Base-by-base conservation (phyloP, 805 yeast species). In the Citeromyces matritensis region DNA sequence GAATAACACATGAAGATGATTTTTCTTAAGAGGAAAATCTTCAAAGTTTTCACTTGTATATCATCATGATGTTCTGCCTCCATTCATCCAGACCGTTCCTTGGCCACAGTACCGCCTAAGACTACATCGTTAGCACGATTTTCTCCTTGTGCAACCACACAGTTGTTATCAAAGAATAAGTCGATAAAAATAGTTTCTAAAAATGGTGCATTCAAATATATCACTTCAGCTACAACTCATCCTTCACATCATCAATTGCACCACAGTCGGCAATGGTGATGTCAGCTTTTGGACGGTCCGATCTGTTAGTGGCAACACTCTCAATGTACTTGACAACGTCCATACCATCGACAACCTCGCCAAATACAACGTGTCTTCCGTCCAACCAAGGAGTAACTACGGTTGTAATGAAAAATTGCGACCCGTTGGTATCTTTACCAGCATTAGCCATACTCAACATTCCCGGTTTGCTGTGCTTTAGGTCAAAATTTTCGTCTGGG, bases 341-440 rank as follows among this genome's bases (percentile, higher is more conserved):
- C 62, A 73, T 65, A 30, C 97, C 97, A 35, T 78, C 85, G 11
- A 84, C 36, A 34, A 91, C 95, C 59, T 84, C 83, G 42, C 98
- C 98, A 48, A 91, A 91, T 27, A 91, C 98, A 49, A 91, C 98
- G 57, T 91, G 98, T 44, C 63, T 73, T 41, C 93, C 91, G 49
- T 91, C 84, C 49, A 91, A 71, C 97, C 98, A 91, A 31, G 77
- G 60, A 35, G 95, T 83, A 24, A 70, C 67, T 14, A 80, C 95
- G 17, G 96, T 86, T 48, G 95, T 85, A 60, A 91, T 79, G 68
- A 86, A 86, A 53, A 86, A 86, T 58, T 85, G 96, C 24, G 95
- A 84, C 13, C 95, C 95, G 53, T 85, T 85, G 56, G 86, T 77
- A 57, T 77, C 63, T 39, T 51, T 69, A 41, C 88, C 88, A 23